Evolutionary conservation across 2,329 filamentous ascomycete genomes (phyloP), one percentile per base, ranked within the genome.

Genomic region (Penicillium sp.): DNA sequence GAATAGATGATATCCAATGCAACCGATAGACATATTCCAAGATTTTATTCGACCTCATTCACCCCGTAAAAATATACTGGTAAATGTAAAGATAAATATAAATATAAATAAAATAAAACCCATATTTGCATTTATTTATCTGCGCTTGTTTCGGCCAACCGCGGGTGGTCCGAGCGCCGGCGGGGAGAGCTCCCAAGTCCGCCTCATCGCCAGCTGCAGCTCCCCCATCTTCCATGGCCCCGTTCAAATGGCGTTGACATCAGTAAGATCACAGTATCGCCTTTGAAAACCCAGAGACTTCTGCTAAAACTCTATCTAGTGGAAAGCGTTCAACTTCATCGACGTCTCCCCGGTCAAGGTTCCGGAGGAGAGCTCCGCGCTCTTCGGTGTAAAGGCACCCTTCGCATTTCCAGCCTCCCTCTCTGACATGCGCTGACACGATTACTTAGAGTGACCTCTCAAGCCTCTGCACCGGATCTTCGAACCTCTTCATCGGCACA

Each of bases 281-380:
- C 14, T 19, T 9, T 5, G 3, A 10, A 31, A 14, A 13, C n/a
- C n/a, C n/a, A n/a, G n/a, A 37, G 19, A 2, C n/a, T 5, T 10
- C 26, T 14, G 23, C 48, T 60, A 39, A 61, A 49, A 46, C 3
- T 24, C 11, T 9, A 5, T 8, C 7, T 62, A 96, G 93, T 97
- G 94, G 93, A 97, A 97, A 89, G 88, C 89, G 66, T 99, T 99
- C 81, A 92, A 96, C 83, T 99, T 99, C 87, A 97, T 99, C 84
- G 91, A 97, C 77, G 91, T 96, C 74, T 87, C 87, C 72, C 88
- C 90, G 72, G 87, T 97, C 74, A 86, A 88, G 70, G 83, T 92
- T 67, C 84, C 83, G 21, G 89, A 95, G 73, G 91, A 95, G 71
- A 88, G 86, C 71, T 86, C 87, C 65, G 83, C 86, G 69, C 83